phyloP scores from a whole-genome alignment of 352 stramenopile genomes.

The Pythium aquatile region DNA sequence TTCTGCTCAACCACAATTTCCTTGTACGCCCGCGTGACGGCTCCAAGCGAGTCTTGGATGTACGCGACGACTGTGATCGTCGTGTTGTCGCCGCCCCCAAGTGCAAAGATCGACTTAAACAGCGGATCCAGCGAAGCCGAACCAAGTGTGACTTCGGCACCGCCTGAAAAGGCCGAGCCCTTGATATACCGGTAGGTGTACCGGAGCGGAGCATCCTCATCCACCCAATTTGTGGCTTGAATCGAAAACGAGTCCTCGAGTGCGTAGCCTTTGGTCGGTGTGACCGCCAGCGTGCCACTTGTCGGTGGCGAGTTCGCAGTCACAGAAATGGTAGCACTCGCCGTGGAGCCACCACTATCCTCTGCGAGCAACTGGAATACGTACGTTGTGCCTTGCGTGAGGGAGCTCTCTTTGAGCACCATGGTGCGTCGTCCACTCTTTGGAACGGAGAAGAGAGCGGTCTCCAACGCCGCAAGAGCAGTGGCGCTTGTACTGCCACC shows the following conservation, averaged over 20 bases:
- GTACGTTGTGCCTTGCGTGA: conserved; percentile 46
- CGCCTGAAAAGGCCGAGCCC: conserved; percentile 42
- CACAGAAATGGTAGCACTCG: conserved; percentile 44
- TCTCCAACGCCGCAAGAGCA: conserved; percentile 19
- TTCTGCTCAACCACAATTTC: conserved; percentile 54
- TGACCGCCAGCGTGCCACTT: conserved; percentile 43
- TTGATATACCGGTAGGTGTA: conserved; percentile 82
- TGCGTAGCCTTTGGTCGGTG: conserved; percentile 41
- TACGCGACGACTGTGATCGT: conserved; percentile 68
- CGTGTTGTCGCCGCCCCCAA: conserved; percentile 55
- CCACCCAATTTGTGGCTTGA: conserved; percentile 56
- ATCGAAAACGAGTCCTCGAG: conserved; percentile 56
- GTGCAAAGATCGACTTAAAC: conserved; percentile 48
- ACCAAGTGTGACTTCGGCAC: conserved; percentile 49
- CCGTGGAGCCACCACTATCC: conserved; percentile 39
- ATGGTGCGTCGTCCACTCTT: conserved; percentile 40
- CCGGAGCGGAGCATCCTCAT: conserved; percentile 58
- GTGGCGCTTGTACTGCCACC: conserved; percentile 4
- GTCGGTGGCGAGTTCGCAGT: conserved; percentile 51
- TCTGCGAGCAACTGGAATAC: conserved; percentile 48
- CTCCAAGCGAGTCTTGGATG: conserved; percentile 52
- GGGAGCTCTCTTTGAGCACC: conserved; percentile 43
- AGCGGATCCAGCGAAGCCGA: conserved; percentile 51
- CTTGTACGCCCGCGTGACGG: conserved; percentile 41
- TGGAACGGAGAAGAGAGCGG: conserved; percentile 44